These are phyloP conservation scores for Lathyrus oleraceus DNA, from an alignment of 306 rosid genomes.

Conservation along the genomic window DNA sequence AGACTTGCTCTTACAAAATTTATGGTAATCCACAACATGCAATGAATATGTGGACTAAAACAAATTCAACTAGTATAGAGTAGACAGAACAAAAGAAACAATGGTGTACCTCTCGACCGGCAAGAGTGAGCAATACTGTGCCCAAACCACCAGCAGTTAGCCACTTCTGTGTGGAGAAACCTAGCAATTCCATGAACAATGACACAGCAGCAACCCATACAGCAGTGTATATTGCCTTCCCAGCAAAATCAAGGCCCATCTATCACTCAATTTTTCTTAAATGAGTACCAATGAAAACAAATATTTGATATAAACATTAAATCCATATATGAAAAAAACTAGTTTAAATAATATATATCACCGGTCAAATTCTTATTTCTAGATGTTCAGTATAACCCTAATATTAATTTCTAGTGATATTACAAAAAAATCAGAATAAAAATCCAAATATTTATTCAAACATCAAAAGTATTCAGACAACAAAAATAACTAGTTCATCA, in stretches of 20 bases:
- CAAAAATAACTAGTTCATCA: constrained; percentile 22
- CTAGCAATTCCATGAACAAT: constrained; percentile 94
- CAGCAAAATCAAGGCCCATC: constrained; percentile 95
- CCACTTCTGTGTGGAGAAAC: constrained; percentile 98
- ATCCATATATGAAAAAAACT: constrained; percentile 23
- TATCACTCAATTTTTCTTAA: constrained; percentile 39
- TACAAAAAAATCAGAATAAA: background rate
- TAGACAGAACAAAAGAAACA: constrained; percentile 38
- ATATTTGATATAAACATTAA: constrained; percentile 12
- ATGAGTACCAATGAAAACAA: constrained; percentile 26
- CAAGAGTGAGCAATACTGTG: constrained; percentile 89
- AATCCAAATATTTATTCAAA: constrained; percentile 27
- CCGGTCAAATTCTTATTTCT: background rate
- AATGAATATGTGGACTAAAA: constrained; percentile 26
- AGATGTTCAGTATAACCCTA: background rate
- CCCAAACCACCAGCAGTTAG: constrained; percentile 99
- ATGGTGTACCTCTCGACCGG: constrained; percentile 88
- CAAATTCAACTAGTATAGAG: background rate
- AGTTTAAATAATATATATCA: constrained; percentile 23
- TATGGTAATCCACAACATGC: constrained; percentile 17
- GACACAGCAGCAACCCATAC: constrained; percentile 99
- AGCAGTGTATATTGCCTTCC: constrained; percentile 85
- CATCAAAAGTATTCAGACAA: background rate
- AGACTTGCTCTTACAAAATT: constrained; percentile 1
- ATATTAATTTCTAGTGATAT: constrained; percentile 4